Conservation (phyloP, 2,329 filamentous ascomycete genomes). For the Claviceps africana region DNA sequence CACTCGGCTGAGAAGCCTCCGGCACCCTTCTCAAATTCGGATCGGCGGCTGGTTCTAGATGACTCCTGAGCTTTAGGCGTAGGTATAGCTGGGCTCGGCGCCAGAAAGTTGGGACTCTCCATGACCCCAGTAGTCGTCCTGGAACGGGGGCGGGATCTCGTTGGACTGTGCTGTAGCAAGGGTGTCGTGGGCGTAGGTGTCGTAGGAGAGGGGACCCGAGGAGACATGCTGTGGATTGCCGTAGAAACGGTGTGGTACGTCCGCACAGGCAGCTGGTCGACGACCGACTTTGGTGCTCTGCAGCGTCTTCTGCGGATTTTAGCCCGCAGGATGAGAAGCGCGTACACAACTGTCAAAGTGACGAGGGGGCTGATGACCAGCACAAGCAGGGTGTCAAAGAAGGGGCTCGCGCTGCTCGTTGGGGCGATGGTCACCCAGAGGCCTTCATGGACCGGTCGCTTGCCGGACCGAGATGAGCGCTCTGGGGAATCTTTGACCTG, state of each 20-base stretch:
- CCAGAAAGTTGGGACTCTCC: conserved; percentile 32
- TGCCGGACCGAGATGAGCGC: conserved; percentile 6
- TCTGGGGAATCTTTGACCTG: conserved; percentile 8
- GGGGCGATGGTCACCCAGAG: conserved; percentile 96
- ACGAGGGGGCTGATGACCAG: conserved; percentile 89
- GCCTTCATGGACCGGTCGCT: conserved; percentile 39
- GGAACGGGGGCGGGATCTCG: conserved; percentile 46
- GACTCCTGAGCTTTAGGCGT: conserved; percentile 22
- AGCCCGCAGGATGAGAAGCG: conserved; percentile 71
- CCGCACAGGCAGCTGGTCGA: conserved; percentile 84
- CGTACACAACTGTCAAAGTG: conserved; percentile 85
- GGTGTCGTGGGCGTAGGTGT: conserved; percentile 65
- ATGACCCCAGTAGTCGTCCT: conserved; percentile 48
- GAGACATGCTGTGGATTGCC: conserved; percentile 35
- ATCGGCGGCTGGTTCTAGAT: conserved; percentile 16
- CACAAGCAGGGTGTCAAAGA: conserved; percentile 92
- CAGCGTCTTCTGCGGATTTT: conserved; percentile 80
- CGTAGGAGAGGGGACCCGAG: conserved; percentile 47
- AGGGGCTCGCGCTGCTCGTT: conserved; percentile 76
- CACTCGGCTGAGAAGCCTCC: conserved; percentile 34
- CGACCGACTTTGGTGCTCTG: conserved; percentile 94
- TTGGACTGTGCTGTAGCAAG: conserved; percentile 48
- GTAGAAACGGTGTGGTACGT: conserved; percentile 79
- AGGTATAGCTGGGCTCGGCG: conserved; percentile 28
- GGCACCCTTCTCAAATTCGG: conserved; percentile 35